Conservation (phyloP, 768 basidiomycete genomes). For the Pleurotus salmoneostramineus region DNA sequence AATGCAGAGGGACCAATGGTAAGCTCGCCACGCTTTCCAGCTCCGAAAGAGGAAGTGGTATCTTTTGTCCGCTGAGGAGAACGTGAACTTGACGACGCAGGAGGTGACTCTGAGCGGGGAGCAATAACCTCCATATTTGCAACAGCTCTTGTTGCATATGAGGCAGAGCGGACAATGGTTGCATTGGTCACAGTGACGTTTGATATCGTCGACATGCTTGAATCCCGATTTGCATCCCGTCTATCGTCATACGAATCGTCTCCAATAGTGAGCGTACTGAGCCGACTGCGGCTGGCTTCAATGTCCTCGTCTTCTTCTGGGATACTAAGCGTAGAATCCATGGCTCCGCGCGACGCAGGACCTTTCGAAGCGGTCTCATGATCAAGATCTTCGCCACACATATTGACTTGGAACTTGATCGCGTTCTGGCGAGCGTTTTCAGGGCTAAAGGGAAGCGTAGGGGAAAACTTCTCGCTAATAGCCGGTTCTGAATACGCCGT, state of each 20-base stretch:
- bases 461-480: conserved; percentile 22
- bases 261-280: conserved; percentile 3
- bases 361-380: background rate
- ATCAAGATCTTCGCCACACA: background rate
- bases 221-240: conserved; percentile 33
- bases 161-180: conserved; percentile 41
- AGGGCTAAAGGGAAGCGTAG: conserved; percentile 20
- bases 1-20: conserved; percentile 1
- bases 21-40: conserved; percentile 3
- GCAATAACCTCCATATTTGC: conserved; percentile 39
- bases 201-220: conserved; percentile 41
- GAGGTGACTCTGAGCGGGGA: conserved; percentile 12
- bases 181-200: conserved; percentile 36
- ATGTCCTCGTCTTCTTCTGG: background rate
- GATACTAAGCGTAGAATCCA: conserved; percentile 2
- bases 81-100: background rate
- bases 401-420: conserved; percentile 5
- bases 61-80: conserved; percentile 12
- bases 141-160: conserved; percentile 44
- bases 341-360: background rate
- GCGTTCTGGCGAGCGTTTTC: background rate
- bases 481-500: conserved; percentile 14
- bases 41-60: conserved; percentile 9
- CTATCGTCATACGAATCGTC: conserved; percentile 12
- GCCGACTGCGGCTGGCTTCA: conserved; percentile 4